Conservation (phyloP, 2,329 filamentous ascomycete species). For the Epichloe aotearoae region DNA sequence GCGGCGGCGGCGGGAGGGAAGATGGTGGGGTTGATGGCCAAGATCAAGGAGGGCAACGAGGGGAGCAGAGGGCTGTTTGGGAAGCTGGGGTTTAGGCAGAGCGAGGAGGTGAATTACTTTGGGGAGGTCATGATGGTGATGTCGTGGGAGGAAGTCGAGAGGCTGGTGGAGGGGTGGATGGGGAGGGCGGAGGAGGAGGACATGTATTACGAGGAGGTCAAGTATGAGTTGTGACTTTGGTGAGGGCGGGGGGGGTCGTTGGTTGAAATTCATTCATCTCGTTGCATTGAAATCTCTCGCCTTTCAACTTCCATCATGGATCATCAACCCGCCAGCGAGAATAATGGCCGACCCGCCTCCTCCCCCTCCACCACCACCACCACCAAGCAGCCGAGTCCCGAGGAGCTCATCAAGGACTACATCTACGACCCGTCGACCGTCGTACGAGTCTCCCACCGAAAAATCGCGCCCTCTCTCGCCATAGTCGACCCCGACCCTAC, state of each 20-base stretch:
- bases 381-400: no score
- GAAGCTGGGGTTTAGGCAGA: conserved; percentile 36
- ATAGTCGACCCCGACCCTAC: no score
- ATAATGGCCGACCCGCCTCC: no score
- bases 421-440: conserved; percentile 3
- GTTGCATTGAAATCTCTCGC: no score
- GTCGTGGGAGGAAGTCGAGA: conserved; percentile 15
- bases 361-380: no score
- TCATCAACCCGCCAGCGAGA: background rate
- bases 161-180: conserved; percentile 14
- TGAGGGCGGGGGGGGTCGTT: no score
- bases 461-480: conserved; percentile 11
- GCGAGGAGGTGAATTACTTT: conserved; percentile 47
- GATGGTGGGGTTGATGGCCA: conserved; percentile 34
- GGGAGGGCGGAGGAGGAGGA: conserved; percentile 3
- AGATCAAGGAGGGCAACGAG: conserved; percentile 43
- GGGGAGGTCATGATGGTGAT: conserved; percentile 42
- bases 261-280: no score
- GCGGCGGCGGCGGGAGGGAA: background rate
- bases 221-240: conserved; percentile 6
- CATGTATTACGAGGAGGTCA: conserved; percentile 13
- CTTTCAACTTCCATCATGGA: background rate
- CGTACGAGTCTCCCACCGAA: conserved; percentile 16
- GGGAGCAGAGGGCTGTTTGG: conserved; percentile 38
- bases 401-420: no score